Conservation (phyloP, 331 rosid genomes). For the Pyrus hybrid region DNA sequence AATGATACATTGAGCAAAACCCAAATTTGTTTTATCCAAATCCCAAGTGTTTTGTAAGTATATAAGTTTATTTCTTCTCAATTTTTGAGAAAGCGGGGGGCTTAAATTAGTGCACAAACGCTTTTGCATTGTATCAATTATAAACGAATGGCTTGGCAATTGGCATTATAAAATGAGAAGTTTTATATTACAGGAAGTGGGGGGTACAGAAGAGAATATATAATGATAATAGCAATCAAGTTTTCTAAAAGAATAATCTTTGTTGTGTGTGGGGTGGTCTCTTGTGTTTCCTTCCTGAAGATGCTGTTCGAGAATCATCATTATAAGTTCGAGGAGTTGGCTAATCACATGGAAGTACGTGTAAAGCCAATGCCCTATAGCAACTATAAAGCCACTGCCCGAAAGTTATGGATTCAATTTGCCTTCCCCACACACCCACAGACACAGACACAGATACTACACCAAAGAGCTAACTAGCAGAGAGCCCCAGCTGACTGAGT, state of each 20-base stretch:
- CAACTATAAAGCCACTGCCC: conserved; percentile 38
- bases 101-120: conserved; percentile 5
- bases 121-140: not conserved
- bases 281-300: conserved; percentile 26
- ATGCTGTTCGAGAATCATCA: conserved; percentile 40
- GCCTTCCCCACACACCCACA: conserved; percentile 16
- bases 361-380: conserved; percentile 50
- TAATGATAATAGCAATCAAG: conserved; percentile 30
- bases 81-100: not conserved
- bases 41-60: not conserved
- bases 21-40: not conserved
- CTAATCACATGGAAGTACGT: conserved; percentile 58
- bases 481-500: not conserved
- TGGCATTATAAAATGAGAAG: not conserved
- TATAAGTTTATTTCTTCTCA: not conserved
- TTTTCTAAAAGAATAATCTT: conserved; percentile 32
- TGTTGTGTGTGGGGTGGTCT: conserved; percentile 20
- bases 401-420: conserved; percentile 48
- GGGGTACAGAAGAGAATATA: conserved; percentile 12
- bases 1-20: not conserved
- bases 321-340: conserved; percentile 32
- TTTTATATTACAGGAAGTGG: conserved; percentile 9
- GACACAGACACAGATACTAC: not conserved
- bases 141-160: not conserved
- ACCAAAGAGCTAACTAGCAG: not conserved